Base-by-base conservation (phyloP, 441 rosid species). In the Syzygium syzygioides region DNA sequence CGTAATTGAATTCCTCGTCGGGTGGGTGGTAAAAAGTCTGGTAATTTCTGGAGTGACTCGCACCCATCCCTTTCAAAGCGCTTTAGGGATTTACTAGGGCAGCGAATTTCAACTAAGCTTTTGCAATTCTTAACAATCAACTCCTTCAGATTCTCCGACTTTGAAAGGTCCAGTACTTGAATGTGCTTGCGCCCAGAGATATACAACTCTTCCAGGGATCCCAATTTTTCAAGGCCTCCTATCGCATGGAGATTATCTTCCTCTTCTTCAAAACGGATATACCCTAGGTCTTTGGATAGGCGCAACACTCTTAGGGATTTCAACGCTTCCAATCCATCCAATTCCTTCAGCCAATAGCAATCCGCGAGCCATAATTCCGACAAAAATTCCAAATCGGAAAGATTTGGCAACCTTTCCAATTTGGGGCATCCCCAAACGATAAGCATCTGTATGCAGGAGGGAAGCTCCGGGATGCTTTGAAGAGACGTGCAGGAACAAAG, bases 371-470 rank as follows among this genome's bases (percentile, higher is more conserved):
- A 0, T 57, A 57, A 57, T 2, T 23, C 3, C 28, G 5, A 57
- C 62, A 57, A 57, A 10, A 10, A 57, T 57, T 25, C 28, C 62
- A 57, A 57, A 25, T 25, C 6, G 14, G 6, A 57, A 25, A 57
- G 62, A 9, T 57, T 57, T 57, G n/a, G 62, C 3, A 57, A 57
- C 28, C 14, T 57, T 57, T 25, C 30, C 60, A 56, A 1, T 25
- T 57, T 57, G n/a, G n/a, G 62, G 9, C 14, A 57, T 0, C 0
- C 0, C 0, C 0, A 0, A 57, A 57, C 1, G 6, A 0, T 0
- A 25, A 57, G 14, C 14, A 0, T 25, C 0, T 0, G 14, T 10
- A 57, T 57, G 62, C 28, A 57, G 3, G 62, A 57, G 62, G 62
- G 62, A 9, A 57, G 62, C n/a, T 23, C 62, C 10, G n/a, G 62